These are phyloP conservation scores for Bjerkandera adusta DNA, from an alignment of 1,284 basidiomycete genomes.

Conservation along the genomic window DNA sequence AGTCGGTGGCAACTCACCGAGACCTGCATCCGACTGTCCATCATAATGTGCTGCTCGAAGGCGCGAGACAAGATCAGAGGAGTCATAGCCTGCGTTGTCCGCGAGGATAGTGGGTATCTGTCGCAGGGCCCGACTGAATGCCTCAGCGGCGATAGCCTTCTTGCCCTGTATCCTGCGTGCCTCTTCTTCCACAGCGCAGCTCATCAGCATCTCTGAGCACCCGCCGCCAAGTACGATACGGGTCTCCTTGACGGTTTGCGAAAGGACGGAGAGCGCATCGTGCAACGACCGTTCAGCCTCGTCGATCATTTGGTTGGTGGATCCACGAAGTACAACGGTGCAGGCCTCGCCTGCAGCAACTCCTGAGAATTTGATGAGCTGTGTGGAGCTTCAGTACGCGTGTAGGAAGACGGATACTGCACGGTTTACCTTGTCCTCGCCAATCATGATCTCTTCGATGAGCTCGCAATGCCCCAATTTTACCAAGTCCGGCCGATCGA, in stretches of 20 bases:
- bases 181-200: constrained; percentile 88
- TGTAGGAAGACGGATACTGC: background rate
- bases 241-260: constrained; percentile 98
- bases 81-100: constrained; percentile 98
- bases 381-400: constrained; percentile 5
- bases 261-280: constrained; percentile 95
- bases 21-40: constrained; percentile 80
- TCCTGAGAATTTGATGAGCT: constrained; percentile 99
- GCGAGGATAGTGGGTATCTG: constrained; percentile 97
- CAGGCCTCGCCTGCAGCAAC: constrained; percentile 99
- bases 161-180: constrained; percentile 88
- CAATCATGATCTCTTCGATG: constrained; percentile 99
- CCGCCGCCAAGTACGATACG: constrained; percentile 93
- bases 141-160: constrained; percentile 93
- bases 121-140: constrained; percentile 85
- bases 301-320: constrained; percentile 98
- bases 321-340: constrained; percentile 96
- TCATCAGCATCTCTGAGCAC: constrained; percentile 98
- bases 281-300: constrained; percentile 98
- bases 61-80: constrained; percentile 90
- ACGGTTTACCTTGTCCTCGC: constrained; percentile 87
- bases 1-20: constrained; percentile 54
- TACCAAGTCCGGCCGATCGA: constrained; percentile 91
- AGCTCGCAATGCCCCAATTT: constrained; percentile 92
- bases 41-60: constrained; percentile 95